Conservation (phyloP, 768 basidiomycete genomes). For the Suillus lakei region DNA sequence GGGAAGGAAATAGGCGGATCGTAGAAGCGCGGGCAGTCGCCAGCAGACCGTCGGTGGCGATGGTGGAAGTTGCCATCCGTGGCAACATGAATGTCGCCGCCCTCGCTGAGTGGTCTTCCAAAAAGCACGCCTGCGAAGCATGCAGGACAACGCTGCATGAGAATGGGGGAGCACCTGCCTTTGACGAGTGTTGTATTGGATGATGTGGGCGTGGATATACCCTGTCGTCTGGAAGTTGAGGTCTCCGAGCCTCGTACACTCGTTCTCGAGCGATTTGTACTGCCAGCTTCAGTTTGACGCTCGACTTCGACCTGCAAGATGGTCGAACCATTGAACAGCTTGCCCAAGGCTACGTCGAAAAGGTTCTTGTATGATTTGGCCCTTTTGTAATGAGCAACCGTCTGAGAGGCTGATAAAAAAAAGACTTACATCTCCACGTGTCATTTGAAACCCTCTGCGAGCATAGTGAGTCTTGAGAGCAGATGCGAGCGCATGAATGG, state of each 20-base stretch:
- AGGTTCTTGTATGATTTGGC: slow-evolving; percentile 28
- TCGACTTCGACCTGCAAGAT: slow-evolving; percentile 20
- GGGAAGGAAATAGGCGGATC: too few species aligned
- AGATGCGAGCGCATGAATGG: slow-evolving; percentile 16
- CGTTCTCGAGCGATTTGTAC: slow-evolving; percentile 11
- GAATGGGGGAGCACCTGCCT: slow-evolving; percentile 18
- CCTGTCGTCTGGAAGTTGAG: slow-evolving; percentile 20
- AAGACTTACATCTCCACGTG: background rate
- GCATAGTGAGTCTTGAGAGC: slow-evolving; percentile 8
- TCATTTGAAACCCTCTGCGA: slow-evolving; percentile 20
- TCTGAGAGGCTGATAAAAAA: slow-evolving; percentile 21
- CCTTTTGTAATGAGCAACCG: slow-evolving; percentile 21
- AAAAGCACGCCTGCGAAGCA: too few species aligned
- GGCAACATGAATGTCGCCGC: too few species aligned
- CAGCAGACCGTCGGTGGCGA: too few species aligned
- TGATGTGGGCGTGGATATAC: slow-evolving; percentile 25
- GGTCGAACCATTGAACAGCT: slow-evolving; percentile 36
- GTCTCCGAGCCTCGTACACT: background rate
- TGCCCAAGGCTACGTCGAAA: slow-evolving; percentile 32
- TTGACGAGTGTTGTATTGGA: too few species aligned
- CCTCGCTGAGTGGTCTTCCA: too few species aligned
- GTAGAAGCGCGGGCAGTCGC: too few species aligned
- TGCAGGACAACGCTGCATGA: too few species aligned
- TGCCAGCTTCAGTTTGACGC: slow-evolving; percentile 11
- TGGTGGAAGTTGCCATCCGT: too few species aligned